Conservation (phyloP, 192 early-diverging fungal species). For the Linnemannia schmuckeri region DNA sequence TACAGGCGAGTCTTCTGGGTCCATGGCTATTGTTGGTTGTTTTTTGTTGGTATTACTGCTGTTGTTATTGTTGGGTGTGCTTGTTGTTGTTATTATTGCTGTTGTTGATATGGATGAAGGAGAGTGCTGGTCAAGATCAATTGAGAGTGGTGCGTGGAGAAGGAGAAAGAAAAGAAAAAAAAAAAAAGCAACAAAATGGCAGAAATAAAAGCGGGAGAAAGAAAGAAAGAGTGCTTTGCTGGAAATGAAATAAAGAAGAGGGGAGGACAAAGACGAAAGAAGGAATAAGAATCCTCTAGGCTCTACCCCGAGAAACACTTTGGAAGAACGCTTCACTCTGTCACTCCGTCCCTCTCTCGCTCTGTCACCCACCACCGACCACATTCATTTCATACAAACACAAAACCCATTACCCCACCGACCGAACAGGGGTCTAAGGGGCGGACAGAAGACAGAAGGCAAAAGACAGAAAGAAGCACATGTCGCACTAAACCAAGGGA, state of each 20-base stretch:
- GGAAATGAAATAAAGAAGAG: no score
- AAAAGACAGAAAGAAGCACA: neutral
- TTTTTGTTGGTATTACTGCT: neutral
- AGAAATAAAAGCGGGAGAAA: neutral
- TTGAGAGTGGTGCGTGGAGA: neutral
- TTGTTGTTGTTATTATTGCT: neutral
- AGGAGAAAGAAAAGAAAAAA: neutral
- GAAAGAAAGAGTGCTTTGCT: no score
- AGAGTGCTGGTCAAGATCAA: neutral
- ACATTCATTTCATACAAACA: no score
- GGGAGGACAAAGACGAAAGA: neutral
- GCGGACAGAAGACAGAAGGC: neutral
- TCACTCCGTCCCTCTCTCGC: no score
- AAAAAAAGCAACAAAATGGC: neutral
- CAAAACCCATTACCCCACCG: neutral
- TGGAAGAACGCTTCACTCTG: no score
- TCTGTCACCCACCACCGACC: no score
- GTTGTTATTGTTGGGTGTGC: neutral
- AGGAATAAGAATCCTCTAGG: neutral
- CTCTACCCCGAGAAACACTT: no score
- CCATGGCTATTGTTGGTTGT: conserved; percentile 12
- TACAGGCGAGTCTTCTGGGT: conserved; percentile 55
- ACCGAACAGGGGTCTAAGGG: neutral
- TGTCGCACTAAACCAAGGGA: neutral
- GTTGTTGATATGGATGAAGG: neutral